Base-by-base conservation (phyloP, 2,329 filamentous ascomycete genomes). In the Sporothrix euskadiensis region DNA sequence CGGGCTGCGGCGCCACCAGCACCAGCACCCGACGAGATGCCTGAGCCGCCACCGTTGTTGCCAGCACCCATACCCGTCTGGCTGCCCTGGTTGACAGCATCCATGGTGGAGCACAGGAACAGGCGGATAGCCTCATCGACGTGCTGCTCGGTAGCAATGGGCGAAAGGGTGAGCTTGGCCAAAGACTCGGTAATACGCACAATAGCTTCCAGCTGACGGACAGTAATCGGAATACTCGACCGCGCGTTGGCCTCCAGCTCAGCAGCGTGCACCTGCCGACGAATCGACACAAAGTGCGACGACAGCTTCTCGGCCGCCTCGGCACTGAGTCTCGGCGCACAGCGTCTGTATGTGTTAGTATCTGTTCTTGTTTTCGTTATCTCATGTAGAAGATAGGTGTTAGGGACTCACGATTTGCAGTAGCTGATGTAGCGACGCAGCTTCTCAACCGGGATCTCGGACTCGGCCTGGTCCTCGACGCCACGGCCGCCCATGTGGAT, bases 341-440 rank as follows among this genome's bases (percentile, higher is more conserved):
- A 98, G 75, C 94, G 94, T 74, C 93, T 95, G 77, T 10, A 65
- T 26, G 54, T 26, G 78, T 83, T 80, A 85, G 81, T n/a, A 12
- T 19, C 5, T n/a, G 39, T 52, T 39, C 12, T 9, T n/a, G 39
- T 52, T 39, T n/a, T 39, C 14, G 9, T 2, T 26, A 16, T 19
- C 16, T 6, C 7, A 10, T 19, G 26, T 35, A 54, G 44, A 61
- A 14, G 16, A 26, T 3, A 66, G 44, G 26, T 22, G 35, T 35
- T 35, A 8, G 35, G 12, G 3, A 72, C 91, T 84, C 84, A 95
- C 90, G 93, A 92, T 83, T 95, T 95, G 88, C 96, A 98, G 83
- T 98, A 99, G 78, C 92, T 97, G 80, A 99, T 92, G 80, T 98
- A 99, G 75, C 94, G 90, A 83, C 94, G 94, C 93, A 99, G 97